Percentiles rank a stretch among this genome's conserved stretches.
phyloP scores from a whole-genome alignment of 257 asterid genomes.

The Linderniella brevidens region DNA sequence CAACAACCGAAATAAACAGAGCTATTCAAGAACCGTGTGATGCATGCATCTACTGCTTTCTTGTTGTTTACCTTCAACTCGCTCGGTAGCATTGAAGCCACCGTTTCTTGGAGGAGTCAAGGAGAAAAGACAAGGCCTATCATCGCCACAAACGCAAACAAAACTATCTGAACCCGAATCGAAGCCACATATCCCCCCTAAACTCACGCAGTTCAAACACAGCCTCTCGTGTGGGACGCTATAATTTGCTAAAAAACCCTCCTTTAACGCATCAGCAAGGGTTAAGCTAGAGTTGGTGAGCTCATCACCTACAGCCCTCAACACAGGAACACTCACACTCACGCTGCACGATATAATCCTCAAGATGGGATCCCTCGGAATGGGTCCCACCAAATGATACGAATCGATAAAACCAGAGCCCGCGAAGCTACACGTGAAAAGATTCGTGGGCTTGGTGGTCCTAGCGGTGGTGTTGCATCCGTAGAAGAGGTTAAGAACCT shows the following conservation, averaged over 20 bases:
- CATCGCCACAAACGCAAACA: constrained; percentile 39
- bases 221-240: constrained; percentile 23
- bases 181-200: constrained; percentile 56
- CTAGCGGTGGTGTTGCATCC: constrained; percentile 35
- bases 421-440: constrained; percentile 23
- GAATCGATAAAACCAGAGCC: constrained; percentile 16
- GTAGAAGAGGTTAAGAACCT: constrained; percentile 21
- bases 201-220: constrained; percentile 27
- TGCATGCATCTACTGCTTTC: too few species aligned
- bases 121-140: constrained; percentile 17
- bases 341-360: constrained; percentile 13
- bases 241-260: constrained; percentile 45
- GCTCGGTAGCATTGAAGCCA: too few species aligned
- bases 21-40: too few species aligned
- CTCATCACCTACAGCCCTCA: constrained; percentile 16
- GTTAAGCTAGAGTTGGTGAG: constrained; percentile 11
- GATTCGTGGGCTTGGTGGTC: constrained; percentile 16
- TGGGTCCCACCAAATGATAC: constrained; percentile 29
- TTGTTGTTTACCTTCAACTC: too few species aligned
- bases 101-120: constrained; percentile 9
- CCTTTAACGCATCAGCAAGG: constrained; percentile 31
- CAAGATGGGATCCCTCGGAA: constrained; percentile 34
- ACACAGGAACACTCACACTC: constrained; percentile 27
- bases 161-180: constrained; percentile 18
- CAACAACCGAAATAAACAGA: too few species aligned